Percentiles rank a stretch among this genome's conserved stretches.
Conservation (phyloP, 2,329 filamentous ascomycete genomes). For the Pleomassaria siparia region DNA sequence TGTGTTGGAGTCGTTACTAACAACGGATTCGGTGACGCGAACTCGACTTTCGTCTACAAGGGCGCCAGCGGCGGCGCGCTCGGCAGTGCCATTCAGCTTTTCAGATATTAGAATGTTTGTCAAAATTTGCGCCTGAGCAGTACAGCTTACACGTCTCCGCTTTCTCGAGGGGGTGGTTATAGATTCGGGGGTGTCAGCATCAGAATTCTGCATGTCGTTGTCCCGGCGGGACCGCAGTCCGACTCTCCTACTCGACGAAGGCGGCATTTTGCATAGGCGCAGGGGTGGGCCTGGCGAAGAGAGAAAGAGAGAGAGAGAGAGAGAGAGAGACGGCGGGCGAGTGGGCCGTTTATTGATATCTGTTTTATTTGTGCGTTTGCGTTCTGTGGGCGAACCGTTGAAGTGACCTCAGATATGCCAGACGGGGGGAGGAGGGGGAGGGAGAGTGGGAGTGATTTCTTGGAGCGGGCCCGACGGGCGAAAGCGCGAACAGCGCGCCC, state of each 20-base stretch:
- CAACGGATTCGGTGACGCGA: conserved; percentile 40
- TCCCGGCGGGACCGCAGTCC: conserved; percentile 34
- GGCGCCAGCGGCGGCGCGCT: conserved; percentile 16
- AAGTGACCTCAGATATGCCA: neutral
- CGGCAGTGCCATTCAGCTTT: conserved; percentile 40
- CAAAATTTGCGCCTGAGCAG: neutral
- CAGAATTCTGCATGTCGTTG: conserved; percentile 36
- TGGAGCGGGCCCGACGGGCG: conserved; percentile 1
- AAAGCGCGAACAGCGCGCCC: neutral
- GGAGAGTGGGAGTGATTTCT: neutral
- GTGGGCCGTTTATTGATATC: neutral
- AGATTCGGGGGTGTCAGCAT: conserved; percentile 50
- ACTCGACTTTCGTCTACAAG: conserved; percentile 25
- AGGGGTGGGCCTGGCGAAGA: conserved; percentile 6
- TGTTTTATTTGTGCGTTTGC: conserved; percentile 3
- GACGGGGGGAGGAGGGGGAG: too few relatives aligned
- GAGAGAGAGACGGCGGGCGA: neutral
- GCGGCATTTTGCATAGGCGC: conserved; percentile 29
- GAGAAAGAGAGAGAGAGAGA: neutral
- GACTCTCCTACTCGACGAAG: conserved; percentile 29
- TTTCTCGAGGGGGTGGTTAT: conserved; percentile 52
- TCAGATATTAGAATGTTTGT: conserved; percentile 15
- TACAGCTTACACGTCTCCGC: conserved; percentile 47
- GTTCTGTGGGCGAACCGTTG: neutral
- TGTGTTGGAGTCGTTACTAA: conserved; percentile 46